These are phyloP conservation scores for Teratosphaeriaceae sp. DNA, from an alignment of 2,329 filamentous ascomycete genomes.

Conservation along the genomic window DNA sequence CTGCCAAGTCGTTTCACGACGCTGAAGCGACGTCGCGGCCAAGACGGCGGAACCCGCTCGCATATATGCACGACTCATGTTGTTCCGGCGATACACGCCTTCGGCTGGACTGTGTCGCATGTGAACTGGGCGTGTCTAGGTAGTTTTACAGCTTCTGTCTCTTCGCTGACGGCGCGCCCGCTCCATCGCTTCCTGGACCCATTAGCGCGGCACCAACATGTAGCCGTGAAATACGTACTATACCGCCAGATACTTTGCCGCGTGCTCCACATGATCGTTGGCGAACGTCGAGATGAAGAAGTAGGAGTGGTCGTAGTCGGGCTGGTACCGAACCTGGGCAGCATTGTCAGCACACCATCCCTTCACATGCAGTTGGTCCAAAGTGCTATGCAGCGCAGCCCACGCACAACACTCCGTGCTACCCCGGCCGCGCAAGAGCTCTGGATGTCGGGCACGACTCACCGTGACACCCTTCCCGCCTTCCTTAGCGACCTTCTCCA, in stretches of 20 bases:
- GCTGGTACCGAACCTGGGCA: conserved; percentile 83
- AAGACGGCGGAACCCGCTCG: not conserved
- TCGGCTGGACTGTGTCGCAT: not conserved
- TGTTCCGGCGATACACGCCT: not conserved
- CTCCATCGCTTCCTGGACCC: conserved; percentile 7
- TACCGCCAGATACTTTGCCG: conserved; percentile 67
- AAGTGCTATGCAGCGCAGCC: too few species aligned
- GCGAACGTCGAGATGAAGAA: conserved; percentile 91
- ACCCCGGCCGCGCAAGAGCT: too few species aligned
- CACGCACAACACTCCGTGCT: too few species aligned
- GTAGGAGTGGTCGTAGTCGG: conserved; percentile 95
- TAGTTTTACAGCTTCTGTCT: conserved; percentile 6
- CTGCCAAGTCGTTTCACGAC: not conserved
- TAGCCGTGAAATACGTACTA: conserved; percentile 13
- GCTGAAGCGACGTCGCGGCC: not conserved
- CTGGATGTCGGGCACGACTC: too few species aligned
- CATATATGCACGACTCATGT: not conserved
- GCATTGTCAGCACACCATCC: too few species aligned
- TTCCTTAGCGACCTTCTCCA: conserved; percentile 71
- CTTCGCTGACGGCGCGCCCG: not conserved
- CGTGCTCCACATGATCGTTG: conserved; percentile 85
- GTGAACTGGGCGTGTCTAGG: not conserved
- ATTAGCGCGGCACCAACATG: conserved; percentile 5
- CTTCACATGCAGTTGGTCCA: too few species aligned
- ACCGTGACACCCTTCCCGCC: conserved; percentile 64